Evolutionary conservation across 2,329 filamentous ascomycete species (phyloP).

Genomic region (Pseudogymnoascus sp.): DNA sequence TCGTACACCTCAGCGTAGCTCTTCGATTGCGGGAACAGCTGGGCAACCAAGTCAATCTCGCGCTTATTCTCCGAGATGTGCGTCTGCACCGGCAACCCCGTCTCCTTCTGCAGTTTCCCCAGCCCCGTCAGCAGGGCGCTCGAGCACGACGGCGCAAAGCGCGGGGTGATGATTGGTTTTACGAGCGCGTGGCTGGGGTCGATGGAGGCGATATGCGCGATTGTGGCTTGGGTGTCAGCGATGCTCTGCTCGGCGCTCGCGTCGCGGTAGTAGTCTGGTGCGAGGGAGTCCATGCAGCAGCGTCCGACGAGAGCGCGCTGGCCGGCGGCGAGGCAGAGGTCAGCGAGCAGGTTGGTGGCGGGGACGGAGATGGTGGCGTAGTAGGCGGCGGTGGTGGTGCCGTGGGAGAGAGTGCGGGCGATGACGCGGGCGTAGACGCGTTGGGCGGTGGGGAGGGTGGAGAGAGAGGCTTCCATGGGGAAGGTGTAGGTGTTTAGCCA

Average conservation of each 20-base stretch:
- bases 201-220: constrained; percentile 58
- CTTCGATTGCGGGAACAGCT: constrained; percentile 57
- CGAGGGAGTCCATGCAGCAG: constrained; percentile 86
- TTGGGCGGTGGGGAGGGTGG: constrained; percentile 53
- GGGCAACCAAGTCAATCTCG: constrained; percentile 64
- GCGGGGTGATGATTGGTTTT: constrained; percentile 70
- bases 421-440: constrained; percentile 73
- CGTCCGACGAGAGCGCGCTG: constrained; percentile 88
- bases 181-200: constrained; percentile 62
- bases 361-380: constrained; percentile 83
- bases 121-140: constrained; percentile 54
- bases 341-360: constrained; percentile 84
- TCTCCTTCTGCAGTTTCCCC: constrained; percentile 55
- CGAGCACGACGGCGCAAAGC: constrained; percentile 60
- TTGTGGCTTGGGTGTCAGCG: constrained; percentile 47
- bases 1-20: constrained; percentile 80
- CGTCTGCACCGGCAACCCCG: constrained; percentile 68
- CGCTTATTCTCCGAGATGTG: constrained; percentile 78
- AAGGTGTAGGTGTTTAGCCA: constrained; percentile 96
- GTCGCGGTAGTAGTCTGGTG: constrained; percentile 75
- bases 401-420: constrained; percentile 72
- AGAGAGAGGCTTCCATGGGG: constrained; percentile 75
- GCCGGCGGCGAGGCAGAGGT: constrained; percentile 69
- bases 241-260: constrained; percentile 52
- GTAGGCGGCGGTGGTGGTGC: constrained; percentile 92